A percentile compares a stretch with the other conserved stretches of the same genome.
Evolutionary conservation across 805 yeast genomes (phyloP).

Genomic region (Yamadazyma olivae): DNA sequence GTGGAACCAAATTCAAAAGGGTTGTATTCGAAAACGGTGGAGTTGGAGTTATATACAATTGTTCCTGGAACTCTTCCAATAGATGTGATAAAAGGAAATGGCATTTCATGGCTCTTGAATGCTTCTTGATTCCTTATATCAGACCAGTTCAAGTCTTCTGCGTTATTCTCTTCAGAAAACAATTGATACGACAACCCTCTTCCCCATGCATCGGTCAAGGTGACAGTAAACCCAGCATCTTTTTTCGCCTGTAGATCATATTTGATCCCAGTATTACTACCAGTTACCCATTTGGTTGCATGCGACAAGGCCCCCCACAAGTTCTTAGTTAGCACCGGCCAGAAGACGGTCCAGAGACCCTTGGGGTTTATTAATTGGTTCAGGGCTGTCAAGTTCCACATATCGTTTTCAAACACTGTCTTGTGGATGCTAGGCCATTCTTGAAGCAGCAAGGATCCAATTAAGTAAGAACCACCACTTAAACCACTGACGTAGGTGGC

Average conservation of each 20-base stretch:
- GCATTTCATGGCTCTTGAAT: conserved; percentile 37
- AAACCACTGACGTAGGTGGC: conserved; percentile 72
- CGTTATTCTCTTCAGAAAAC: conserved; percentile 26
- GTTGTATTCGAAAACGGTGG: conserved; percentile 39
- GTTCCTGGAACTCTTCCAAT: conserved; percentile 35
- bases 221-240: conserved; percentile 62
- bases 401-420: conserved; percentile 37
- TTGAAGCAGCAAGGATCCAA: conserved; percentile 65
- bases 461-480: conserved; percentile 84
- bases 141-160: conserved; percentile 28
- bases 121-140: conserved; percentile 24
- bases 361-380: conserved; percentile 26
- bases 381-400: conserved; percentile 33
- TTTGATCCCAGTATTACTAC: conserved; percentile 39
- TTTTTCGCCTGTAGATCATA: conserved; percentile 46
- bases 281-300: conserved; percentile 24
- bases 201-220: conserved; percentile 80
- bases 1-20: conserved; percentile 43
- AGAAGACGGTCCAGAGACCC: conserved; percentile 15
- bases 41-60: conserved; percentile 27
- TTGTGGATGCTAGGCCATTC: conserved; percentile 71
- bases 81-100: conserved; percentile 37
- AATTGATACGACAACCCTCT: conserved; percentile 71
- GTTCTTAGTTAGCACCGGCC: conserved; percentile 19
- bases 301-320: conserved; percentile 26